Conservation (phyloP, 108 stramenopile species). For the Nitzschia putrida region DNA sequence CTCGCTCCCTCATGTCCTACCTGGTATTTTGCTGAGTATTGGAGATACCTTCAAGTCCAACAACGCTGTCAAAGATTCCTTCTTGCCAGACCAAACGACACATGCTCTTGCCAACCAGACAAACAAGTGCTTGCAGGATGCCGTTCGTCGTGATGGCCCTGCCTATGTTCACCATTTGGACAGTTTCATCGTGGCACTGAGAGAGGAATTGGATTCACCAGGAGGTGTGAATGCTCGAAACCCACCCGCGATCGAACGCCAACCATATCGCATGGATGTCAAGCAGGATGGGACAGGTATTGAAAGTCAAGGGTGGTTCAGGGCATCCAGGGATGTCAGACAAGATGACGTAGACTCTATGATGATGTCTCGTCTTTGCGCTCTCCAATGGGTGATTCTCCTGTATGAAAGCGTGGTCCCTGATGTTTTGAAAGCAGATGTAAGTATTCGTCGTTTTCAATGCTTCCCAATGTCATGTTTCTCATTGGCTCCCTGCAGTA, state of each 20-base stretch:
- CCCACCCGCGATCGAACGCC: slow-evolving; percentile 74
- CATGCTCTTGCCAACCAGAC: slow-evolving; percentile 82
- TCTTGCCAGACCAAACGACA: slow-evolving; percentile 84
- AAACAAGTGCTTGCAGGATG: slow-evolving; percentile 73
- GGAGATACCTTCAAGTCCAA: slow-evolving; percentile 66
- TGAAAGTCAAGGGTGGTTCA: slow-evolving; percentile 86
- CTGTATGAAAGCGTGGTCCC: slow-evolving; percentile 85
- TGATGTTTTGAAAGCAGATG: slow-evolving; percentile 78
- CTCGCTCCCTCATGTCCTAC: slow-evolving; percentile 78
- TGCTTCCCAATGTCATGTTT: not conserved
- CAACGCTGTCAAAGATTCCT: slow-evolving; percentile 56
- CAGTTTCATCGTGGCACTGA: slow-evolving; percentile 79
- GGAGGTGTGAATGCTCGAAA: slow-evolving; percentile 76
- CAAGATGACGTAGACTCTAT: slow-evolving; percentile 53
- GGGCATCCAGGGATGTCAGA: slow-evolving; percentile 55
- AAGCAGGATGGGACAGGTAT: slow-evolving; percentile 81
- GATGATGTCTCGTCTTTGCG: slow-evolving; percentile 79
- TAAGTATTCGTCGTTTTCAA: slow-evolving; percentile 27
- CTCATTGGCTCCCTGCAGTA: slow-evolving; percentile 38
- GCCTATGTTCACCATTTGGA: slow-evolving; percentile 82
- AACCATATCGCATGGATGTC: slow-evolving; percentile 83
- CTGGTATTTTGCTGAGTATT: slow-evolving; percentile 78
- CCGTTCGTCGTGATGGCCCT: slow-evolving; percentile 73
- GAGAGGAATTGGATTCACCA: slow-evolving; percentile 85
- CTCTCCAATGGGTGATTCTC: slow-evolving; percentile 85